Evolutionary conservation across 768 basidiomycete species (phyloP).

Genomic region (Candolleomyces aberdarensis): DNA sequence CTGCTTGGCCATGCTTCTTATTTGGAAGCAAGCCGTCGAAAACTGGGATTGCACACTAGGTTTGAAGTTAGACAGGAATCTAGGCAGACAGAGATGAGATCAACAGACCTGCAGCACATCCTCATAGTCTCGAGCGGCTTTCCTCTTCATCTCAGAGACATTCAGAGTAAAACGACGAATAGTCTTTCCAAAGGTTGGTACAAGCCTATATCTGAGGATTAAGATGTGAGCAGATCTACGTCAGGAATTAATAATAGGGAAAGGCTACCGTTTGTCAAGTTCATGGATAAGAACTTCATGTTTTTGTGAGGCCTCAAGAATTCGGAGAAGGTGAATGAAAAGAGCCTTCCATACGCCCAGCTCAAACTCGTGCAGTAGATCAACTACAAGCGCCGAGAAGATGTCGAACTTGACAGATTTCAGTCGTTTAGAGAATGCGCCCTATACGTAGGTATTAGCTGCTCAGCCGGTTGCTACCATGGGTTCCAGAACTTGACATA

Average conservation of each 20-base stretch:
- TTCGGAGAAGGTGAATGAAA: constrained; percentile 31
- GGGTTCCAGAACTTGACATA: neutral
- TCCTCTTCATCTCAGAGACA: constrained; percentile 26
- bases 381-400: constrained; percentile 23
- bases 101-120: constrained; percentile 38
- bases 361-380: constrained; percentile 36
- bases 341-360: constrained; percentile 33
- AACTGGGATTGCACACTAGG: constrained; percentile 33
- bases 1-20: constrained; percentile 11
- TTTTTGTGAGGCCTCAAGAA: constrained; percentile 22
- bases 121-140: constrained; percentile 34
- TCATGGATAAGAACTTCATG: constrained; percentile 16
- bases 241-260: too few species aligned
- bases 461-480: too few species aligned
- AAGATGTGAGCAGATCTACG: too few species aligned
- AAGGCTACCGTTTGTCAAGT: neutral
- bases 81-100: too few species aligned
- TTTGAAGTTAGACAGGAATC: neutral
- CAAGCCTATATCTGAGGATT: constrained; percentile 15
- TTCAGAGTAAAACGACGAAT: constrained; percentile 31
- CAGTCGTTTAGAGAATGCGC: constrained; percentile 25
- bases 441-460: constrained; percentile 16
- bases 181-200: constrained; percentile 23
- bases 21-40: constrained; percentile 33
- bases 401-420: constrained; percentile 19